Percentiles rank a stretch among this genome's conserved stretches.
Conservation (phyloP, 129 eudicot species). For the Dittrichia graveolens region DNA sequence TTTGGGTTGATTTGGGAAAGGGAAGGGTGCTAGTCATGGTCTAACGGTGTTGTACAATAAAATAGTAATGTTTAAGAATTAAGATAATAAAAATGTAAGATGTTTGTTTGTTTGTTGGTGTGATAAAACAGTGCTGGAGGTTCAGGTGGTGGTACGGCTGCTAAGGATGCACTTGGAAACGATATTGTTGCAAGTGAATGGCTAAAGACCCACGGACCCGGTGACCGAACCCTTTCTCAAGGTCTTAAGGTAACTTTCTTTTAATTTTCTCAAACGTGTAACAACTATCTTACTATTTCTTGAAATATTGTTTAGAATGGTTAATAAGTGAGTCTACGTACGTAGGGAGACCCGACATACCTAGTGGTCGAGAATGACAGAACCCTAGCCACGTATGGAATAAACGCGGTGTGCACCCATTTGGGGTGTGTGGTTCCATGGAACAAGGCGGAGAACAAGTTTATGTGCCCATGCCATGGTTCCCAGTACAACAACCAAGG, state of each 20-base stretch:
- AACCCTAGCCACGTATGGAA: conserved; percentile 88
- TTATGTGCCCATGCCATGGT: conserved; percentile 99
- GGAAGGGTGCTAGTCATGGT: too few relatives aligned
- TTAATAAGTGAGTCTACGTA: too few relatives aligned
- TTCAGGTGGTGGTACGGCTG: conserved; percentile 57
- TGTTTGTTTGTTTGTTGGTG: conserved; percentile 9
- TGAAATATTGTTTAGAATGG: background rate
- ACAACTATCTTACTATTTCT: background rate
- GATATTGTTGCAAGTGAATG: conserved; percentile 74
- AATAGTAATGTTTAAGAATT: too few relatives aligned
- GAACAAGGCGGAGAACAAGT: conserved; percentile 97
- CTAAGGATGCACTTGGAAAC: conserved; percentile 95
- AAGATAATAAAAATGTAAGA: too few relatives aligned
- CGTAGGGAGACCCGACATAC: conserved; percentile 98
- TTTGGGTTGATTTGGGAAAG: too few relatives aligned
- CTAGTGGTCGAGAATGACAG: conserved; percentile 89
- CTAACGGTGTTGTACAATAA: too few relatives aligned
- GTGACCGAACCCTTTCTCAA: conserved; percentile 89
- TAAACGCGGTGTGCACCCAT: conserved; percentile 98
- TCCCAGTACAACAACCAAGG: conserved; percentile 98
- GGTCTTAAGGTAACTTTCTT: conserved; percentile 70
- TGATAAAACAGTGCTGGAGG: conserved; percentile 53
- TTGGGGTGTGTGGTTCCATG: conserved; percentile 97
- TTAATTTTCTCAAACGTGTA: background rate
- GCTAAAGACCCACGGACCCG: conserved; percentile 88